phyloP scores from a whole-genome alignment of 768 basidiomycete species.

The Agrocybe pediades region DNA sequence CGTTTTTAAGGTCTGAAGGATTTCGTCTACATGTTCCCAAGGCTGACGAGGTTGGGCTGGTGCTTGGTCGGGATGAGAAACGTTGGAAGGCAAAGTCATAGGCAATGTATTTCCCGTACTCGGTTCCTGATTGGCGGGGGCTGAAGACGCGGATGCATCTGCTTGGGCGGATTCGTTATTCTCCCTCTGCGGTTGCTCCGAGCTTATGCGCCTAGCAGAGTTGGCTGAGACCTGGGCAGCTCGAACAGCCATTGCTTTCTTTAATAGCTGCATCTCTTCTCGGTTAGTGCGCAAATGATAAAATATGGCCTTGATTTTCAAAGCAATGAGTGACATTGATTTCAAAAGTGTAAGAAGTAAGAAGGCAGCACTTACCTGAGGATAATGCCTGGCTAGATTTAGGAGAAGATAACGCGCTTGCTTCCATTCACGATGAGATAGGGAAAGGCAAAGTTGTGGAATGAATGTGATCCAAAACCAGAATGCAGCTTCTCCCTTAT shows the following conservation, averaged over 20 bases:
- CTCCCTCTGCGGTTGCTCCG: constrained; percentile 26
- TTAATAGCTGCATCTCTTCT: constrained; percentile 44
- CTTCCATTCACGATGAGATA: constrained; percentile 90
- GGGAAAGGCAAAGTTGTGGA: constrained; percentile 88
- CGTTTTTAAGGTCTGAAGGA: constrained; percentile 92
- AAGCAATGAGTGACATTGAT: constrained; percentile 7
- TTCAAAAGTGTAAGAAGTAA: neutral
- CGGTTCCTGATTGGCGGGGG: constrained; percentile 19
- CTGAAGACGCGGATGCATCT: constrained; percentile 14
- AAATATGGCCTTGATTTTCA: constrained; percentile 74
- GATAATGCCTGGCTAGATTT: constrained; percentile 87
- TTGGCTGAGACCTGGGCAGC: constrained; percentile 35
- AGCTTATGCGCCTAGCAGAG: constrained; percentile 27
- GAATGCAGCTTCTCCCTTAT: constrained; percentile 93
- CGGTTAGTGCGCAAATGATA: constrained; percentile 85
- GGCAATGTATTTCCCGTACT: constrained; percentile 15
- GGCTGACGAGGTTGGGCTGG: constrained; percentile 56
- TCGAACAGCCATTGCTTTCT: constrained; percentile 40
- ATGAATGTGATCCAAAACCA: constrained; percentile 99
- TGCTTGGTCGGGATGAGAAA: constrained; percentile 16
- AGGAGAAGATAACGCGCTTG: constrained; percentile 89
- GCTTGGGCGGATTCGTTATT: constrained; percentile 20
- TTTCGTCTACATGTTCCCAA: constrained; percentile 91
- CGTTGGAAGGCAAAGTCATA: constrained; percentile 15
- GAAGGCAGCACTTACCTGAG: constrained; percentile 64